A percentile compares a stretch with the other conserved stretches of the same genome.
Conservation (phyloP, 1,284 basidiomycete species). For the Ceratobasidium theobromae region DNA sequence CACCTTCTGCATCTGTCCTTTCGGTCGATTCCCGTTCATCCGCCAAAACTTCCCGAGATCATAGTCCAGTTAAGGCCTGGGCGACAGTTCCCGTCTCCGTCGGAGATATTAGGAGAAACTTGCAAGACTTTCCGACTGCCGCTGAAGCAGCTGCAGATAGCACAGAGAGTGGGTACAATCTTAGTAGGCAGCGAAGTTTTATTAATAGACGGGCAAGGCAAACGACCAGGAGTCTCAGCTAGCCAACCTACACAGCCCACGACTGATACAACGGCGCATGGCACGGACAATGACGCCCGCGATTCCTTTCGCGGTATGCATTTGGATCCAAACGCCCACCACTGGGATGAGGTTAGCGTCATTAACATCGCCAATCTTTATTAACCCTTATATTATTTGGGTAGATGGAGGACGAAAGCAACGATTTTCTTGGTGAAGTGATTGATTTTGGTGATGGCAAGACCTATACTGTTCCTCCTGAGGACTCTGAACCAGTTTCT, state of each 20-base stretch:
- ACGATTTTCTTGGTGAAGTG: slow-evolving; percentile 83
- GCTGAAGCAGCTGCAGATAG: slow-evolving; percentile 84
- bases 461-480: slow-evolving; percentile 74
- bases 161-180: slow-evolving; percentile 39
- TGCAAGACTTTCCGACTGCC: slow-evolving; percentile 81
- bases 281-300: slow-evolving; percentile 56
- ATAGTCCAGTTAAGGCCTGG: slow-evolving; percentile 34
- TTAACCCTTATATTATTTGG: background rate
- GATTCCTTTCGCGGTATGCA: slow-evolving; percentile 91
- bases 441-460: slow-evolving; percentile 92
- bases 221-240: slow-evolving; percentile 7
- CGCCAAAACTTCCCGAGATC: slow-evolving; percentile 1
- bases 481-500: slow-evolving; percentile 42
- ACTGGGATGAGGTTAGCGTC: slow-evolving; percentile 89
- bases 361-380: background rate
- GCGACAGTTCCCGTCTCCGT: slow-evolving; percentile 14
- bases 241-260: background rate
- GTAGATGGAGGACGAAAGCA: slow-evolving; percentile 86
- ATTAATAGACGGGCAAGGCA: background rate
- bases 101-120: background rate
- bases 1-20: slow-evolving; percentile 8
- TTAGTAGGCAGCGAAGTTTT: slow-evolving; percentile 16
- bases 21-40: slow-evolving; percentile 13
- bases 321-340: slow-evolving; percentile 86
- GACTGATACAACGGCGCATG: slow-evolving; percentile 3